These are phyloP conservation scores for Diaporthe citrichinensis DNA, from an alignment of 2,329 filamentous ascomycete species.

Conservation along the genomic window DNA sequence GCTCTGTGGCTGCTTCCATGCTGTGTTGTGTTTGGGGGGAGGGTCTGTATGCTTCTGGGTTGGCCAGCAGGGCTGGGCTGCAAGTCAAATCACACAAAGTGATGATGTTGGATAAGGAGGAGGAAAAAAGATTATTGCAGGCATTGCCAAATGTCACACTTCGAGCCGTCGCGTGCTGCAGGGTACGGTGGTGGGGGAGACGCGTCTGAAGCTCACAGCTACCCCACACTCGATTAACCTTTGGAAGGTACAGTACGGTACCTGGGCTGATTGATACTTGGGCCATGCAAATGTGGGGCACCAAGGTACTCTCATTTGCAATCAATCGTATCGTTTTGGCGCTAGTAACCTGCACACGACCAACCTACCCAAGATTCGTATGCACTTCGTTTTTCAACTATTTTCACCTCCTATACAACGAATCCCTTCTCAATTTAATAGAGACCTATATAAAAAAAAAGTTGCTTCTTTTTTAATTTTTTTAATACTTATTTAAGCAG, in stretches of 20 bases:
- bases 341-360: no score
- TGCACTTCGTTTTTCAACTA: no score
- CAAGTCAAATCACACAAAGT: not conserved
- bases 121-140: not conserved
- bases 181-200: slow-evolving; percentile 2
- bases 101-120: not conserved
- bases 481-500: no score
- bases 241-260: not conserved
- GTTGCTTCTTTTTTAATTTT: no score
- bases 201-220: slow-evolving; percentile 12
- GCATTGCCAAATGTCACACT: not conserved
- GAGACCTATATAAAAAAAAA: no score
- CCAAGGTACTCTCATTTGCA: no score
- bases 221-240: not conserved
- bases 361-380: no score
- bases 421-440: no score
- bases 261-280: not conserved
- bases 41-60: not conserved
- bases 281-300: no score
- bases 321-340: no score
- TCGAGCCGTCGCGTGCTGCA: not conserved
- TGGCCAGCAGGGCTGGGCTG: not conserved
- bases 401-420: no score
- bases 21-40: not conserved
- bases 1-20: slow-evolving; percentile 62